Conservation (phyloP, 2,329 filamentous ascomycete species). For the Nothophaeocryptopus gaeumannii region DNA sequence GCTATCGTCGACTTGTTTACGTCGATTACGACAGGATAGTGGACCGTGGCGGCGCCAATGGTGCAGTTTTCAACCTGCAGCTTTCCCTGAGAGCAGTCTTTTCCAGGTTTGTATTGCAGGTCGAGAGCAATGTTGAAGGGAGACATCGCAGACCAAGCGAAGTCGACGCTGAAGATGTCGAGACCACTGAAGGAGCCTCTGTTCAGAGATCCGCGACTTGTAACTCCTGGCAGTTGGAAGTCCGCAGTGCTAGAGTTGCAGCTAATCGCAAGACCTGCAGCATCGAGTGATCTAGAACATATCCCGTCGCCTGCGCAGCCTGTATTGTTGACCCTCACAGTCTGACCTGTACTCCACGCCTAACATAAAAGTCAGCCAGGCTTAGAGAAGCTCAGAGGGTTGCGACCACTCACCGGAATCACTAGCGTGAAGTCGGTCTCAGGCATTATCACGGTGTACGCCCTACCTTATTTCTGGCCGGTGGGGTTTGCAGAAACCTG, state of each 20-base stretch:
- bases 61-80: constrained; percentile 18
- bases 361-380: background rate
- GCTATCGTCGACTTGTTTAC: constrained; percentile 18
- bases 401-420: constrained; percentile 5
- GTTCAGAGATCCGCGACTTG: constrained; percentile 5
- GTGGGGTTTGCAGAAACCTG: constrained; percentile 9
- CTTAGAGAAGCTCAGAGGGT: no score
- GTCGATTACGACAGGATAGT: constrained; percentile 15
- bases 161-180: constrained; percentile 11
- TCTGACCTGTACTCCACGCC: constrained; percentile 11
- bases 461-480: constrained; percentile 15
- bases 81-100: constrained; percentile 9
- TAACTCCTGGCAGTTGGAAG: constrained; percentile 8
- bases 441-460: constrained; percentile 13
- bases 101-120: constrained; percentile 16
- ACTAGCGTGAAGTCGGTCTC: constrained; percentile 10
- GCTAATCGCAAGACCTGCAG: constrained; percentile 17
- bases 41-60: constrained; percentile 14
- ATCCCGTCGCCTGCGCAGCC: constrained; percentile 16
- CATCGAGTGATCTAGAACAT: constrained; percentile 9
- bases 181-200: constrained; percentile 11
- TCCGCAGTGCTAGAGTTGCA: constrained; percentile 14
- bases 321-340: constrained; percentile 5
- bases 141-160: constrained; percentile 11
- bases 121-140: constrained; percentile 14